Conservation (phyloP, 352 stramenopile genomes). For the Globisporangium okanoganense region DNA sequence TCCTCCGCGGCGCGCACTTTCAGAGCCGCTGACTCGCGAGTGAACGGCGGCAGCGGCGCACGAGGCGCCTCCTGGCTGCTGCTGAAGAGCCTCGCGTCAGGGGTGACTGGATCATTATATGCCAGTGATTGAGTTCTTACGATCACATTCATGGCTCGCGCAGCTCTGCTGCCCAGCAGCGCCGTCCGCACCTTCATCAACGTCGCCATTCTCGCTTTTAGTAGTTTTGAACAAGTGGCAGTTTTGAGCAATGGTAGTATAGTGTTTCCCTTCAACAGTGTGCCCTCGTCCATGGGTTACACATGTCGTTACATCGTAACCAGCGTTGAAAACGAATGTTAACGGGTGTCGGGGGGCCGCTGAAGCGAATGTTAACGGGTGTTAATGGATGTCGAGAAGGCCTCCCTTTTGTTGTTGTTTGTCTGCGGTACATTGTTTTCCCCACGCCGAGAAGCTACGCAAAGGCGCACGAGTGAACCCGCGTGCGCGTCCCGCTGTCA, state of each 20-base stretch:
- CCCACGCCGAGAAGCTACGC: neutral
- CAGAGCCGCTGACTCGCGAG: conserved; percentile 55
- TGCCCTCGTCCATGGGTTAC: no score
- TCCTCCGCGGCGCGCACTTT: conserved; percentile 88
- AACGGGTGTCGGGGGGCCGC: no score
- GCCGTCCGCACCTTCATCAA: neutral
- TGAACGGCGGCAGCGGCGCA: conserved; percentile 75
- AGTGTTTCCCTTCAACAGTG: neutral
- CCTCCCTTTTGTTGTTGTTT: no score
- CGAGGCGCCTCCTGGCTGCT: conserved; percentile 12
- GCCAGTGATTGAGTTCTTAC: neutral
- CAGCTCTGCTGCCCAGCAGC: neutral
- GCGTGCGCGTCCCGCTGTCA: no score
- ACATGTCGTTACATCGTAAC: no score
- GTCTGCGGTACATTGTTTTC: no score
- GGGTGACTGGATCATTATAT: neutral
- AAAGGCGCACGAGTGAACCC: no score
- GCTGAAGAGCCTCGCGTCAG: neutral
- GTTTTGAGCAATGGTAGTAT: neutral
- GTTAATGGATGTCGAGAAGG: no score
- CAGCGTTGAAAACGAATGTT: neutral
- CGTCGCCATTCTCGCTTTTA: neutral
- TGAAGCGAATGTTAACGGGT: no score
- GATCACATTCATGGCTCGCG: no score
- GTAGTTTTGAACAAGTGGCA: neutral